Evolutionary conservation across 192 early-diverging fungal species (phyloP).

Genomic region (Phycomyces blakesleeanus): DNA sequence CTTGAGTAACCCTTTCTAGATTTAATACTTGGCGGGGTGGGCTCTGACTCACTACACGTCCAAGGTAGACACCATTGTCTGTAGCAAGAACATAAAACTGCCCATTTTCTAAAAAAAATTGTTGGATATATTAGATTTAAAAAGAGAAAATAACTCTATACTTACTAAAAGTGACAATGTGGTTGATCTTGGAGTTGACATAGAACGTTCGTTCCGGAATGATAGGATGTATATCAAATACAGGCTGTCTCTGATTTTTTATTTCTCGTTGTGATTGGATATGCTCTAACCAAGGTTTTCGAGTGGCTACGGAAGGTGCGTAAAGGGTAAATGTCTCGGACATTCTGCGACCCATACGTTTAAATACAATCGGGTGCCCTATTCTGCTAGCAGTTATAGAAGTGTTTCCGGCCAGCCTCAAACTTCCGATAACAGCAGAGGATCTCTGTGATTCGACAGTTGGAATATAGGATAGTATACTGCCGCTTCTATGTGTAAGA

Average conservation of each 20-base stretch:
- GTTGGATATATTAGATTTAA: neutral
- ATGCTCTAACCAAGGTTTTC: constrained; percentile 77
- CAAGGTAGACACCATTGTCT: constrained; percentile 74
- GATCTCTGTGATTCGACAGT: neutral
- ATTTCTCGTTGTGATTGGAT: constrained; percentile 59
- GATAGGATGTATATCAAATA: neutral
- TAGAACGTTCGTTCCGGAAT: constrained; percentile 39
- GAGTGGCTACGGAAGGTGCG: constrained; percentile 65
- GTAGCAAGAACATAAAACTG: constrained; percentile 71
- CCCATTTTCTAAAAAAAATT: constrained; percentile 37
- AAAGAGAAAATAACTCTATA: constrained; percentile 3
- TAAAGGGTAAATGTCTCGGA: constrained; percentile 57
- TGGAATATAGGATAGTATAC: neutral
- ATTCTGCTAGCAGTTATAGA: constrained; percentile 47
- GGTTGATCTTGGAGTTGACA: constrained; percentile 50
- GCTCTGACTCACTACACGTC: neutral
- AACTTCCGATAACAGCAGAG: neutral
- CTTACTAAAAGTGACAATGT: constrained; percentile 42
- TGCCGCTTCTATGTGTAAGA: neutral
- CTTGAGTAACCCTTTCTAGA: constrained; percentile 73
- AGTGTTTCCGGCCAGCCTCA: neutral
- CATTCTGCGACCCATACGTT: constrained; percentile 66
- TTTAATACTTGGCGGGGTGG: constrained; percentile 49
- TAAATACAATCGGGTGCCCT: constrained; percentile 67
- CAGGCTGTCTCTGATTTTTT: constrained; percentile 1